These are phyloP conservation scores for Testicularia cyperi DNA, from an alignment of 1,284 basidiomycete genomes.

Conservation along the genomic window DNA sequence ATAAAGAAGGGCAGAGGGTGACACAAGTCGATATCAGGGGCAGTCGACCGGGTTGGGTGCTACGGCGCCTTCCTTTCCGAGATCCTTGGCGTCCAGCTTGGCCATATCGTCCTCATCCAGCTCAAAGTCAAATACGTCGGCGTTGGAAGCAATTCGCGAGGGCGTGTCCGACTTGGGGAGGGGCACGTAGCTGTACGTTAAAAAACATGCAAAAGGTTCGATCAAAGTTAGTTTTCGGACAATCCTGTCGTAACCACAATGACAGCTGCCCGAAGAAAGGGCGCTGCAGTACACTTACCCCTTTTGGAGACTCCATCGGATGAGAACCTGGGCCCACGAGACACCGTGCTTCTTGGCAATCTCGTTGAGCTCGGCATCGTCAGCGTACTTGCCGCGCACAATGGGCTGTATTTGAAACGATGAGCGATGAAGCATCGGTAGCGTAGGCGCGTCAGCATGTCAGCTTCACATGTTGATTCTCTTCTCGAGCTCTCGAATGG, in stretches of 20 bases:
- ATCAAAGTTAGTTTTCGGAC: too few relatives aligned
- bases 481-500: too few relatives aligned
- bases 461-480: too few relatives aligned
- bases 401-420: constrained; percentile 7
- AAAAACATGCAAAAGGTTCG: neutral
- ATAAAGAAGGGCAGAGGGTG: too few relatives aligned
- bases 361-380: constrained; percentile 14
- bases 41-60: constrained; percentile 30
- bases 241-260: too few relatives aligned
- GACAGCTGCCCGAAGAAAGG: too few relatives aligned
- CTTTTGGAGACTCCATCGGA: constrained; percentile 34
- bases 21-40: constrained; percentile 2
- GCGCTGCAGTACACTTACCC: constrained; percentile 5
- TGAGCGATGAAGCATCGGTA: too few relatives aligned
- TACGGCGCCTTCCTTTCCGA: constrained; percentile 25
- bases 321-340: constrained; percentile 32
- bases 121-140: constrained; percentile 32
- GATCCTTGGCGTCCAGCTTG: constrained; percentile 25
- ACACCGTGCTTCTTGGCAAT: constrained; percentile 33
- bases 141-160: constrained; percentile 34
- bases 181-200: constrained; percentile 10
- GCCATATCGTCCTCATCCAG: constrained; percentile 32
- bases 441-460: too few relatives aligned
- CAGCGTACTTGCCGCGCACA: constrained; percentile 21
- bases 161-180: constrained; percentile 44